These are phyloP conservation scores for Trichophyton schoenleinii DNA, from an alignment of 2,329 filamentous ascomycete genomes.

Conservation along the genomic window DNA sequence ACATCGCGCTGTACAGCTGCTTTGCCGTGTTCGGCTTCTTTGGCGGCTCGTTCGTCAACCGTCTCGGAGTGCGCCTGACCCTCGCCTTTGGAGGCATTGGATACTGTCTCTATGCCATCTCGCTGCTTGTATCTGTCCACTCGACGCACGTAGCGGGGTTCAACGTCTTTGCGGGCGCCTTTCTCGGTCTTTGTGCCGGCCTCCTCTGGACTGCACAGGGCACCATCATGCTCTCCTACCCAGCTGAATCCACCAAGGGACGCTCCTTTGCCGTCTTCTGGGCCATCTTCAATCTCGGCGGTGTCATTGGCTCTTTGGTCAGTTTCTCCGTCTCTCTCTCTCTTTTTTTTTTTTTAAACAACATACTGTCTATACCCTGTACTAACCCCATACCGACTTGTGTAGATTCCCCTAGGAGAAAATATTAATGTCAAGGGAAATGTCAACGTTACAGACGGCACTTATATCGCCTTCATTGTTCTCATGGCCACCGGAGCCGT, in stretches of 20 bases:
- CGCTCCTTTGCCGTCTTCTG: constrained; percentile 85
- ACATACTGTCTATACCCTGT: neutral
- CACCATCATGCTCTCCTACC: constrained; percentile 62
- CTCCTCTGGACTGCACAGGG: constrained; percentile 41
- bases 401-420: constrained; percentile 34
- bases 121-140: constrained; percentile 40
- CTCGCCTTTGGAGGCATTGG: constrained; percentile 36
- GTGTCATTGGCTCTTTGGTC: constrained; percentile 67
- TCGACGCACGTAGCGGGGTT: constrained; percentile 35
- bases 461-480: constrained; percentile 81
- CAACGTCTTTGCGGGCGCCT: constrained; percentile 38
- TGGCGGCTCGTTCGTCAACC: constrained; percentile 40
- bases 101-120: constrained; percentile 38
- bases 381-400: neutral
- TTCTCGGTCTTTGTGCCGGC: constrained; percentile 39
- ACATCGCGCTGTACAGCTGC: constrained; percentile 58
- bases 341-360: neutral
- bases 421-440: constrained; percentile 33
- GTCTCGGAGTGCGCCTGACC: constrained; percentile 32
- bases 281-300: constrained; percentile 89
- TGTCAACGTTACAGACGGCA: constrained; percentile 48
- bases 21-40: constrained; percentile 56
- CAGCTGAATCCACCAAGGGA: constrained; percentile 67
- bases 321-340: constrained; percentile 17
- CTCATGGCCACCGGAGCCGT: constrained; percentile 62